A percentile compares a stretch with the other conserved stretches of the same genome.
These are phyloP conservation scores for Chlamydomonas asymmetrica DNA, from an alignment of 139 green algal genomes.

Conservation along the genomic window DNA sequence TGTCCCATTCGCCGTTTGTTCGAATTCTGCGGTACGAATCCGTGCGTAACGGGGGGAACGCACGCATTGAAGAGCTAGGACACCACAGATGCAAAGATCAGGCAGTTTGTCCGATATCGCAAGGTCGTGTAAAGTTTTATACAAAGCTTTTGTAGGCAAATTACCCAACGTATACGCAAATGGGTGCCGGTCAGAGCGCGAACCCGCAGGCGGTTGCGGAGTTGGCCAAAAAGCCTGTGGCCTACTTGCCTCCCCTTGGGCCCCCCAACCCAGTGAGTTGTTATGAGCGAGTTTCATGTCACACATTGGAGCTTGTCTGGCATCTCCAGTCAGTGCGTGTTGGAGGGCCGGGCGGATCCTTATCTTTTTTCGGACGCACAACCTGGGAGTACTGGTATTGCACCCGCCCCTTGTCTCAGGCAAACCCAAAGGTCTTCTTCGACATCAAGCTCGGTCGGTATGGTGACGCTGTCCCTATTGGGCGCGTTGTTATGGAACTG, in stretches of 20 bases:
- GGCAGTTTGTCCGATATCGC: too few species aligned
- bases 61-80: too few species aligned
- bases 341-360: too few species aligned
- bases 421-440: conserved; percentile 86
- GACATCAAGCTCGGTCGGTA: conserved; percentile 87
- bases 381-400: neutral
- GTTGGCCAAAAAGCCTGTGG: conserved; percentile 29
- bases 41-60: too few species aligned
- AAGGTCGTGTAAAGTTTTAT: too few species aligned
- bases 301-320: neutral
- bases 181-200: conserved; percentile 10
- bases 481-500: conserved; percentile 76
- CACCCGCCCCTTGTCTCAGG: conserved; percentile 40
- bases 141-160: too few species aligned
- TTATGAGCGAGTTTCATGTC: neutral
- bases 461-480: conserved; percentile 67
- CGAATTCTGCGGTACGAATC: too few species aligned
- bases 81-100: too few species aligned
- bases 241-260: conserved; percentile 61
- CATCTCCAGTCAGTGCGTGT: too few species aligned
- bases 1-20: too few species aligned
- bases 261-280: conserved; percentile 59
- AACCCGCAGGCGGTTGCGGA: conserved; percentile 42
- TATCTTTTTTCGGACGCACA: neutral
- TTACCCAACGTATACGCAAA: too few species aligned